Conservation (phyloP, 1,139 yeast species). For the Komagataea norvegica region DNA sequence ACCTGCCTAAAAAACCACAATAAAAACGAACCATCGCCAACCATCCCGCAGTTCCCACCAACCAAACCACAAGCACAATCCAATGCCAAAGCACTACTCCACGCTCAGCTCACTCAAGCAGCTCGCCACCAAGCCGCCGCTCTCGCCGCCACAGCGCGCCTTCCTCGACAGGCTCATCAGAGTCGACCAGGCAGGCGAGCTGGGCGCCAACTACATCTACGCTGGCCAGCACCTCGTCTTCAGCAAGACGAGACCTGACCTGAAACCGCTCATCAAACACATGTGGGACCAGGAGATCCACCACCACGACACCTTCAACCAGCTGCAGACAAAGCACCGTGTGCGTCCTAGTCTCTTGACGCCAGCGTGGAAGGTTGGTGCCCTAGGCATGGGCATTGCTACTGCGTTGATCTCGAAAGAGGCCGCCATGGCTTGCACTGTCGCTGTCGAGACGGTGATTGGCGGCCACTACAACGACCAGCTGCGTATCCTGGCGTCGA, state of each 20-base stretch:
- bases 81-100: not conserved
- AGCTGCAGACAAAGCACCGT: constrained; percentile 66
- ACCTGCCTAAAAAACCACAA: no score
- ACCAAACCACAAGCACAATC: not conserved
- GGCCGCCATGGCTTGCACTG: constrained; percentile 99
- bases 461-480: constrained; percentile 95
- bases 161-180: constrained; percentile 73
- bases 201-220: constrained; percentile 94
- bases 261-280: constrained; percentile 46
- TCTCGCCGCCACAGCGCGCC: constrained; percentile 60
- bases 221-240: constrained; percentile 84
- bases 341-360: constrained; percentile 89
- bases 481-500: constrained; percentile 66
- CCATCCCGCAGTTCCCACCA: not conserved
- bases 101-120: not conserved
- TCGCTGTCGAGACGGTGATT: constrained; percentile 97
- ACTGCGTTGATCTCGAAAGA: constrained; percentile 88
- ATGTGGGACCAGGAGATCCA: constrained; percentile 98
- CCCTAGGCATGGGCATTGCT: constrained; percentile 77
- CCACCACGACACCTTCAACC: constrained; percentile 82
- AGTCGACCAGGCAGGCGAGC: constrained; percentile 97
- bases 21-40: no score
- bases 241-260: constrained; percentile 58
- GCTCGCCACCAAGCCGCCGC: constrained; percentile 20
- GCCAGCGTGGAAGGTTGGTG: constrained; percentile 92